Evolutionary conservation across 2,329 filamentous ascomycete genomes (phyloP).

Genomic region (Zymoseptoria tritici): DNA sequence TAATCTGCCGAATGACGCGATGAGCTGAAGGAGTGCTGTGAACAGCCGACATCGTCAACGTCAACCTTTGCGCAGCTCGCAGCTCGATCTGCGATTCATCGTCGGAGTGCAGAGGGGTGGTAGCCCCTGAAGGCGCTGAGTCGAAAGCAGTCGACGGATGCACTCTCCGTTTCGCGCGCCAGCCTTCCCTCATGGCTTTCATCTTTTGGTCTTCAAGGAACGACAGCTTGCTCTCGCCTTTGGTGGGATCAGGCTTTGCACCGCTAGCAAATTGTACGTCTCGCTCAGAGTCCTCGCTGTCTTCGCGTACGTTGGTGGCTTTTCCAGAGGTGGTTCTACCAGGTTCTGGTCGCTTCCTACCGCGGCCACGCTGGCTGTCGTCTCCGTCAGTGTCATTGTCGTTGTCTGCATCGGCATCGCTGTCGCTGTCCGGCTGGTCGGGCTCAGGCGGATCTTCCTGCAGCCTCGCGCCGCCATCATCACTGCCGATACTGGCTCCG

Average conservation of each 20-base stretch:
- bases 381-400: conserved; percentile 29
- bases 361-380: conserved; percentile 24
- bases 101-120: conserved; percentile 69
- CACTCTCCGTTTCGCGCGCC: conserved; percentile 30
- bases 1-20: conserved; percentile 79
- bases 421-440: conserved; percentile 22
- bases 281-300: conserved; percentile 25
- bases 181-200: conserved; percentile 10
- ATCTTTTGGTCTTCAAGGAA: conserved; percentile 23
- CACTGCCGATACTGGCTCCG: conserved; percentile 18
- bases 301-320: conserved; percentile 24
- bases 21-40: conserved; percentile 67
- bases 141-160: conserved; percentile 86
- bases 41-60: conserved; percentile 72
- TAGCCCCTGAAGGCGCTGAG: conserved; percentile 50
- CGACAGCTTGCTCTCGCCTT: conserved; percentile 27
- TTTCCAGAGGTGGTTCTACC: conserved; percentile 29
- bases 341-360: conserved; percentile 28
- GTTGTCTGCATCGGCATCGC: conserved; percentile 27
- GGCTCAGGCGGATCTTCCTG: conserved; percentile 22
- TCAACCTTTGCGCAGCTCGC: conserved; percentile 76
- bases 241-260: conserved; percentile 29
- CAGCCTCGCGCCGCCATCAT: conserved; percentile 19
- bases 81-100: conserved; percentile 77
- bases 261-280: conserved; percentile 10